phyloP scores from a whole-genome alignment of 1,284 basidiomycete genomes.

The Malassezia sp. region DNA sequence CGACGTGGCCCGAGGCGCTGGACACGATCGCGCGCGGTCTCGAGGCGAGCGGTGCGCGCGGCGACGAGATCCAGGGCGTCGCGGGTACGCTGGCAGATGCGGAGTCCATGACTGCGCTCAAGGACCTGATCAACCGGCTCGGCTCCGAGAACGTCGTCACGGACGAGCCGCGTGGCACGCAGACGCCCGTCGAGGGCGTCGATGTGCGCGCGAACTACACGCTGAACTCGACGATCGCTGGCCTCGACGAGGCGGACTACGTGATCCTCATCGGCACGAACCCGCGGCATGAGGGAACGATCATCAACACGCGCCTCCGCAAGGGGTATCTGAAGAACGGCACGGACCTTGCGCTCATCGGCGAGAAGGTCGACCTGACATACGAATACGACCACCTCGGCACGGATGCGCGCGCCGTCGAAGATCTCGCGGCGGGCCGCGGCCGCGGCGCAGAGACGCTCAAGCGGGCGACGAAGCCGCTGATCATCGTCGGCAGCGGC shows the following conservation, averaged over 20 bases:
- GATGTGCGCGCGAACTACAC: slow-evolving; percentile 93
- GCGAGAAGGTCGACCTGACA: slow-evolving; percentile 78
- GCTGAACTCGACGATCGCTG: slow-evolving; percentile 88
- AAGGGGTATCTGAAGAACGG: slow-evolving; percentile 80
- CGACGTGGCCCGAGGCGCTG: slow-evolving; percentile 86
- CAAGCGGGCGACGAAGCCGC: slow-evolving; percentile 76
- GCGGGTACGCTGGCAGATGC: slow-evolving; percentile 88
- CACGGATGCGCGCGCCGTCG: slow-evolving; percentile 63
- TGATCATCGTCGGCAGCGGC: slow-evolving; percentile 85
- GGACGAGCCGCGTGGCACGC: slow-evolving; percentile 61
- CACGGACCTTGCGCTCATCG: slow-evolving; percentile 77
- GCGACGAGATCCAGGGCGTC: slow-evolving; percentile 91
- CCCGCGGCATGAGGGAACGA: slow-evolving; percentile 92
- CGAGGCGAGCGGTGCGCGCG: slow-evolving; percentile 65
- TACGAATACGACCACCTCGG: slow-evolving; percentile 91
- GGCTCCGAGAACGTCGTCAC: slow-evolving; percentile 88
- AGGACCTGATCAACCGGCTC: slow-evolving; percentile 83
- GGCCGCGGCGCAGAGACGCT: slow-evolving; percentile 82
- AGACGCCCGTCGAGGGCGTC: slow-evolving; percentile 62
- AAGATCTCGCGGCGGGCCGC: slow-evolving; percentile 58
- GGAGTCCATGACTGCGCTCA: slow-evolving; percentile 82
- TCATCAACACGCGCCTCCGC: slow-evolving; percentile 90
- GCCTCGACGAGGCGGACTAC: slow-evolving; percentile 79
- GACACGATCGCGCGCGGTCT: slow-evolving; percentile 69
- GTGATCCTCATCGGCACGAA: slow-evolving; percentile 93